Evolutionary conservation across 305 asterid genomes (phyloP).

Genomic region (Rubia balearica): DNA sequence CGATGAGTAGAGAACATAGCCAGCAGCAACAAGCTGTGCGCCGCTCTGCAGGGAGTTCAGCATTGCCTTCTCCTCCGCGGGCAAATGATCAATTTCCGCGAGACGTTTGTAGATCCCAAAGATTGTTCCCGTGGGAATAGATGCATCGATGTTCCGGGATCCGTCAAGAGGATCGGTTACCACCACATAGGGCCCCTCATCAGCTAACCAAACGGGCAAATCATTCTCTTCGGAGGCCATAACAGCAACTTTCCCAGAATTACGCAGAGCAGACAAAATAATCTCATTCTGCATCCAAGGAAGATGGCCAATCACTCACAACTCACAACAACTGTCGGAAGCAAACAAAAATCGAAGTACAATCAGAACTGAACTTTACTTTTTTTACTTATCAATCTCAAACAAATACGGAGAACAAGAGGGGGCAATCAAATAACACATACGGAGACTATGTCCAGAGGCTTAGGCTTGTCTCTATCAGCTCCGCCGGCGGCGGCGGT

Average conservation of each 20-base stretch:
- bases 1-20: conserved; percentile 79
- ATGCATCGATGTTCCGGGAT: conserved; percentile 84
- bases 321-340: conserved; percentile 6
- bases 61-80: conserved; percentile 55
- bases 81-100: conserved; percentile 63
- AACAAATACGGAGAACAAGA: not conserved
- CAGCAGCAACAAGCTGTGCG: conserved; percentile 65
- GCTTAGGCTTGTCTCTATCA: conserved; percentile 85
- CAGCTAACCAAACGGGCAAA: conserved; percentile 78
- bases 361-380: not conserved
- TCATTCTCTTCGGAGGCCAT: conserved; percentile 97
- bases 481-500: conserved; percentile 17
- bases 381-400: not conserved
- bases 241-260: conserved; percentile 78
- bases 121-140: conserved; percentile 93
- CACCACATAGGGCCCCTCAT: conserved; percentile 77
- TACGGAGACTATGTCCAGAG: conserved; percentile 80
- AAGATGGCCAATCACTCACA: conserved; percentile 13
- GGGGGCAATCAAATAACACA: conserved; percentile 16
- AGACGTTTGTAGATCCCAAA: conserved; percentile 75
- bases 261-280: conserved; percentile 57
- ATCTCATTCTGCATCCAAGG: conserved; percentile 61
- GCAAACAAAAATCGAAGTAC: not conserved
- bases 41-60: conserved; percentile 87
- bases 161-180: conserved; percentile 89